These are phyloP conservation scores for Tetracladium setigerum DNA, from an alignment of 495 filamentous ascomycete genomes.

Conservation along the genomic window DNA sequence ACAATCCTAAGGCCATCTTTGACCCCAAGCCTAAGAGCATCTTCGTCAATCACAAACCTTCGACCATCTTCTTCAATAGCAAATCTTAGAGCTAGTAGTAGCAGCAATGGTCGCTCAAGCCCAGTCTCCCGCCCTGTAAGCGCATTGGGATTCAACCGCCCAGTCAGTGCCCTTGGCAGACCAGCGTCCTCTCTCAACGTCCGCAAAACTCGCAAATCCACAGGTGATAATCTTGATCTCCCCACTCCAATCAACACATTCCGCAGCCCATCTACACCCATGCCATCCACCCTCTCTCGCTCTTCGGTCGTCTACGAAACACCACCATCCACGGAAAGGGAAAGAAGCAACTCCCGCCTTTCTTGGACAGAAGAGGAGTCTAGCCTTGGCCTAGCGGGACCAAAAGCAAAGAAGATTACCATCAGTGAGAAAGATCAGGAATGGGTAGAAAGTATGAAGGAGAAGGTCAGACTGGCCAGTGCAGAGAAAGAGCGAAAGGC, in stretches of 20 bases:
- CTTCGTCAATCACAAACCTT: too few relatives aligned
- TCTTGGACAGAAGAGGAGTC: slow-evolving; percentile 50
- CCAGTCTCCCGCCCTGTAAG: slow-evolving; percentile 19
- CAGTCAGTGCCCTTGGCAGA: slow-evolving; percentile 27
- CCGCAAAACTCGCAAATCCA: slow-evolving; percentile 38
- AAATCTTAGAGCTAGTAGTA: background rate
- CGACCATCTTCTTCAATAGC: too few relatives aligned
- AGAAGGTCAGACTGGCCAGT: slow-evolving; percentile 51
- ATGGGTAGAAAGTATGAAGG: slow-evolving; percentile 70
- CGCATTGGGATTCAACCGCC: slow-evolving; percentile 11
- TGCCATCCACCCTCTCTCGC: slow-evolving; percentile 6
- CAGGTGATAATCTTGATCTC: slow-evolving; percentile 16
- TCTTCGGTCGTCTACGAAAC: slow-evolving; percentile 8
- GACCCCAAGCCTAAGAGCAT: background rate
- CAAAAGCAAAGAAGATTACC: slow-evolving; percentile 45
- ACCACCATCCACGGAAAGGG: slow-evolving; percentile 24
- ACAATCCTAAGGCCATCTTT: background rate
- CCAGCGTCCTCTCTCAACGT: slow-evolving; percentile 34
- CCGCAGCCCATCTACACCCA: slow-evolving; percentile 12
- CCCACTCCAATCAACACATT: background rate
- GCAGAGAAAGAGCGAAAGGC: slow-evolving; percentile 30
- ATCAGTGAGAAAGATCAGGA: slow-evolving; percentile 56
- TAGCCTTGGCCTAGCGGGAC: slow-evolving; percentile 55
- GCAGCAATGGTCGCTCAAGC: slow-evolving; percentile 26
- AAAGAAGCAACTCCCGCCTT: slow-evolving; percentile 33